Base-by-base conservation (phyloP, 176 grass and related monocot species). In the Hsuehochloa calcarea region DNA sequence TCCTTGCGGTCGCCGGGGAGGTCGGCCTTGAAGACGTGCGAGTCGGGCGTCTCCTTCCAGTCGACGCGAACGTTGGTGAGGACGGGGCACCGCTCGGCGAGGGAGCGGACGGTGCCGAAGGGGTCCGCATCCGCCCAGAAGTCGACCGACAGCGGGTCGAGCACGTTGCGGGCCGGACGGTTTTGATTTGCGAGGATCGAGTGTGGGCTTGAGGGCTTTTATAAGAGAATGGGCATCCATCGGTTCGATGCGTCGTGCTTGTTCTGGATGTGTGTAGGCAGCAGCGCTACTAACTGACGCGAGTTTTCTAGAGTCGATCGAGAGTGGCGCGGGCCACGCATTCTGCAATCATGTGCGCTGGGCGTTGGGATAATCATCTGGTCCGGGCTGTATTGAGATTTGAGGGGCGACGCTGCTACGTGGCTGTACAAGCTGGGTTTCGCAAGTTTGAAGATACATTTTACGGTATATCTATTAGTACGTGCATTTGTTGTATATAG, bases 41-140 rank as follows among this genome's bases (percentile, higher is more conserved):
- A 72, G 14, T 11, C 22, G 0, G 88, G 81, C 1, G 91, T 93
- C 88, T 93, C 91, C 85, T 88, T 93, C 91, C 91, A 93, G 74
- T 93, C 91, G 3, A 93, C 89, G 85, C 91, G 91, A 19, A 89
- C 62, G 72, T 87, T 84, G 62, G 82, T 75, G 50, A 89, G 87
- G 5, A 84, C 77, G 1, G 92, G 66, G 71, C 80, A 74, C 80
- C 56, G 79, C 79, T 82, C 79, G 0, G 85, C 65, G 6, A 93
- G 84, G 10, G 87, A 74, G 10, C 84, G 84, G 3, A 90, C 82
- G 3, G 85, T 38, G 73, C 85, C 80, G 54, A 93, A 73, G 0
- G 91, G 91, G 72, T 93, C 87, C 6, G 70, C 60, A 4, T 55
- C 79, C 5, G 78, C 40, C 80, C 84, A 90, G 29, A 90, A 60